A percentile compares a stretch with the other conserved stretches of the same genome.
These are phyloP conservation scores for Psilocybe azurescens DNA, from an alignment of 768 basidiomycete genomes.

Conservation along the genomic window DNA sequence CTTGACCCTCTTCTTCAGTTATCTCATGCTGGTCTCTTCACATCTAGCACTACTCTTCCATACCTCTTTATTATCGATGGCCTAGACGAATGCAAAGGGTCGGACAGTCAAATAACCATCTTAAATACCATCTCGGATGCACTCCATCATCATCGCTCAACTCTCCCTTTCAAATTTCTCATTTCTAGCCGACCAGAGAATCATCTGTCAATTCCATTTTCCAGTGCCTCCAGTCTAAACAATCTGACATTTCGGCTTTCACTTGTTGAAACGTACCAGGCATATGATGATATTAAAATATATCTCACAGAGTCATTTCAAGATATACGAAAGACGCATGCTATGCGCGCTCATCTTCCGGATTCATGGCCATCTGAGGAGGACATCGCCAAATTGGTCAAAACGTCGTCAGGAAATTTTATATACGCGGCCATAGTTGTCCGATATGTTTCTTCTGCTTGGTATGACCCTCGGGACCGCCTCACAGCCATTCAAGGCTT, in stretches of 20 bases:
- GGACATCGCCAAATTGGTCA: slow-evolving; percentile 1
- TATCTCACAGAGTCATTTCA: slow-evolving; percentile 7
- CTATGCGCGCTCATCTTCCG: background rate
- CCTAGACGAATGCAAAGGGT: slow-evolving; percentile 23
- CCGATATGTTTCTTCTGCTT: slow-evolving; percentile 9
- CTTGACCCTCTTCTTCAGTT: slow-evolving; percentile 6
- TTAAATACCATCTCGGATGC: background rate
- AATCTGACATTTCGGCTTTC: background rate
- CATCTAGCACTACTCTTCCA: background rate
- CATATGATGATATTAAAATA: slow-evolving; percentile 7
- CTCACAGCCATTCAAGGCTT: slow-evolving; percentile 4
- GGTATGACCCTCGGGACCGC: slow-evolving; percentile 1
- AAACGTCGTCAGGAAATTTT: slow-evolving; percentile 2
- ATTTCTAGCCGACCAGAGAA: slow-evolving; percentile 18
- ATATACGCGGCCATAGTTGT: slow-evolving; percentile 6
- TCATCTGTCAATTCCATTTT: slow-evolving; percentile 4
- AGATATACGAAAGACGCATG: background rate
- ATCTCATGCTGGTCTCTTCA: background rate
- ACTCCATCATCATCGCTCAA: background rate
- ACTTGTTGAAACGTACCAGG: slow-evolving; percentile 9
- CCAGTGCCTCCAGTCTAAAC: background rate
- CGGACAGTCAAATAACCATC: slow-evolving; percentile 9
- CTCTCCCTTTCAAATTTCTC: slow-evolving; percentile 4
- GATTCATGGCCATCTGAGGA: slow-evolving; percentile 7
- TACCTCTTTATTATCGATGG: slow-evolving; percentile 22